Conservation (phyloP, 306 rosid genomes). For the Prunus dulcis region DNA sequence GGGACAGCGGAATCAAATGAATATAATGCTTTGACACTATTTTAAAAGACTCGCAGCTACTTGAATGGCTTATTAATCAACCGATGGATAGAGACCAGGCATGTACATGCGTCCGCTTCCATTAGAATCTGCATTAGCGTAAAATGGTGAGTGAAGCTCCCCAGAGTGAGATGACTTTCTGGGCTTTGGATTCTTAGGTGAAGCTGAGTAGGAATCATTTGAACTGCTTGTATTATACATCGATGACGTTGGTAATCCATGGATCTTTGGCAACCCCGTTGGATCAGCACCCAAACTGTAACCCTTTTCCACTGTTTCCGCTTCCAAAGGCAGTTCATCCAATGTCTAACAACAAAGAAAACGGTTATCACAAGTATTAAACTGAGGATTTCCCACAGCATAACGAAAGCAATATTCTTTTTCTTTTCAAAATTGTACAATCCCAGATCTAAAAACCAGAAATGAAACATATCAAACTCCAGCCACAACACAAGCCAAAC, state of each 20-base stretch:
- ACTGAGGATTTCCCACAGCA: not conserved
- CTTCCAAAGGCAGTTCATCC: slow-evolving; percentile 92
- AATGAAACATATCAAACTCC: not conserved
- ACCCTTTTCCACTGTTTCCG: slow-evolving; percentile 93
- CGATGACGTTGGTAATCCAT: slow-evolving; percentile 74
- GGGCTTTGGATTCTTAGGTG: slow-evolving; percentile 68
- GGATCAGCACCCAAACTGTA: slow-evolving; percentile 64
- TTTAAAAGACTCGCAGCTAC: slow-evolving; percentile 2
- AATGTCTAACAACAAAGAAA: slow-evolving; percentile 52
- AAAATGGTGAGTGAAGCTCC: slow-evolving; percentile 65
- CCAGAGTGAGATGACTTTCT: slow-evolving; percentile 86
- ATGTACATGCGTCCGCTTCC: slow-evolving; percentile 53
- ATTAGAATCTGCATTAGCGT: slow-evolving; percentile 68
- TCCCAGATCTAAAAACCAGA: not conserved
- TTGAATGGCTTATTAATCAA: slow-evolving; percentile 36
- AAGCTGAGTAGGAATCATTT: slow-evolving; percentile 54
- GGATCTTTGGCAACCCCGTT: slow-evolving; percentile 85
- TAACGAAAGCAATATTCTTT: not conserved
- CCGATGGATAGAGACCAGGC: slow-evolving; percentile 52
- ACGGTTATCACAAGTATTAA: not conserved
- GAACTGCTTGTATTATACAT: slow-evolving; percentile 57
- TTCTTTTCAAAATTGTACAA: not conserved
- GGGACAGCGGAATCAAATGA: slow-evolving; percentile 51
- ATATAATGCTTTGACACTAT: slow-evolving; percentile 37
- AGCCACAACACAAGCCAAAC: not conserved